These are phyloP conservation scores for Inonotus obliquus DNA, from an alignment of 1,284 basidiomycete genomes.

Conservation along the genomic window DNA sequence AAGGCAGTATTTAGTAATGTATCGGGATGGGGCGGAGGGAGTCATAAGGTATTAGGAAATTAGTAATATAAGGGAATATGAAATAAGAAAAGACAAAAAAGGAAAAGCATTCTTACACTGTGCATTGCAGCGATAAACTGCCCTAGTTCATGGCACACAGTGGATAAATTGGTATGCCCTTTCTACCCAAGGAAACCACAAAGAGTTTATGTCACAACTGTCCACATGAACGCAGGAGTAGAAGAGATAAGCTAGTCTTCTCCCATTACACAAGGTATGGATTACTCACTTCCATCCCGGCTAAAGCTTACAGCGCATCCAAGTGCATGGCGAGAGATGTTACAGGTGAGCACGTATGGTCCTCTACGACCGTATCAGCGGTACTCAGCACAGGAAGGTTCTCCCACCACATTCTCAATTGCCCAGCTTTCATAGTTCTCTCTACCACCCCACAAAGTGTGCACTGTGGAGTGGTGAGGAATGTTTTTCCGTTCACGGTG, in stretches of 20 bases:
- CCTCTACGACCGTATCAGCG: conserved; percentile 36
- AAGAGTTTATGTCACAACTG: background rate
- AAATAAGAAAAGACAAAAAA: too few relatives aligned
- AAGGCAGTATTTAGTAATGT: too few relatives aligned
- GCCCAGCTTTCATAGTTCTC: conserved; percentile 86
- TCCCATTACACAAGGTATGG: too few relatives aligned
- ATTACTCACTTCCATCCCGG: conserved; percentile 72
- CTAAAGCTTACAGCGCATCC: conserved; percentile 86
- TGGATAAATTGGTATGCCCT: conserved; percentile 88
- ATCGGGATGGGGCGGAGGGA: too few relatives aligned
- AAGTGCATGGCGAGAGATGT: conserved; percentile 86
- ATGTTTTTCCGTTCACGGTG: conserved; percentile 82
- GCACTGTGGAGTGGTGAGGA: conserved; percentile 86
- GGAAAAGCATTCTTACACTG: too few relatives aligned
- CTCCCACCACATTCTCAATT: conserved; percentile 89
- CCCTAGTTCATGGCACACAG: conserved; percentile 89
- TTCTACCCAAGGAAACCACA: conserved; percentile 38
- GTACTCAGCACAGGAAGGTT: conserved; percentile 43
- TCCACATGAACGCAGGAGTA: too few relatives aligned
- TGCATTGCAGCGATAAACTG: conserved; percentile 68
- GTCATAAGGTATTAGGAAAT: too few relatives aligned
- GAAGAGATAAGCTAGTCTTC: too few relatives aligned
- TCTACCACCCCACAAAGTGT: conserved; percentile 89
- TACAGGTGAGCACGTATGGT: conserved; percentile 61
- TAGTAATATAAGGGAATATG: too few relatives aligned